phyloP scores from a whole-genome alignment of 306 rosid genomes.

The Inga oerstediana region DNA sequence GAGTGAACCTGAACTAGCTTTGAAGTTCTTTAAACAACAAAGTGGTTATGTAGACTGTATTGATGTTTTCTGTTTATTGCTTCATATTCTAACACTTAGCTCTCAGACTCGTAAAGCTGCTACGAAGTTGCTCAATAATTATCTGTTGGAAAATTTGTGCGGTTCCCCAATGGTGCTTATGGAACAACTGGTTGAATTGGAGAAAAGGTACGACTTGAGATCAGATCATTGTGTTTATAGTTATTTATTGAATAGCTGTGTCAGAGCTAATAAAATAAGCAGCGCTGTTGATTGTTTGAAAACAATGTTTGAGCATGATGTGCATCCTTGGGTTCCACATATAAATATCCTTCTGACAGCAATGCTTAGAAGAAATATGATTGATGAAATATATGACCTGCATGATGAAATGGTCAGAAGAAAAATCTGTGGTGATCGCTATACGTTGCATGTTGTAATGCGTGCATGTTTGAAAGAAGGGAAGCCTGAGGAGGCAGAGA shows the following conservation, averaged over 20 bases:
- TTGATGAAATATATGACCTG: conserved; percentile 39
- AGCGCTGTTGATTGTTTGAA: conserved; percentile 58
- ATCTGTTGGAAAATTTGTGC: conserved; percentile 39
- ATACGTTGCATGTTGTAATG: conserved; percentile 53
- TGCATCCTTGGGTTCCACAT: conserved; percentile 43
- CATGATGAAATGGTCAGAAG: conserved; percentile 53
- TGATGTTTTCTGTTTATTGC: conserved; percentile 53
- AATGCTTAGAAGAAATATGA: conserved; percentile 61
- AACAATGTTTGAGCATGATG: conserved; percentile 50
- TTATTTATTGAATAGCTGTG: conserved; percentile 60
- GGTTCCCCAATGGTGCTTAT: conserved; percentile 42
- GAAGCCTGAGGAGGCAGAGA: conserved; percentile 52
- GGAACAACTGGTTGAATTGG: conserved; percentile 48
- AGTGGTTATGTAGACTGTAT: conserved; percentile 46
- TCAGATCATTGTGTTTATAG: conserved; percentile 50
- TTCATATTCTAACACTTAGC: conserved; percentile 51
- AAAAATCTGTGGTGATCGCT: conserved; percentile 51
- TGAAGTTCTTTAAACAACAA: conserved; percentile 46
- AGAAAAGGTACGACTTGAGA: conserved; percentile 43
- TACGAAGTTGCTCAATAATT: conserved; percentile 44
- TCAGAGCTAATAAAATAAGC: conserved; percentile 54
- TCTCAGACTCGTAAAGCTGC: conserved; percentile 30
- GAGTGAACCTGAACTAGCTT: conserved; percentile 51
- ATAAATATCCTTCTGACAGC: conserved; percentile 59
- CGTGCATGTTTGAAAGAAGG: conserved; percentile 55